phyloP scores from a whole-genome alignment of 176 grass and related monocot genomes.

The Alloteropsis semialata region DNA sequence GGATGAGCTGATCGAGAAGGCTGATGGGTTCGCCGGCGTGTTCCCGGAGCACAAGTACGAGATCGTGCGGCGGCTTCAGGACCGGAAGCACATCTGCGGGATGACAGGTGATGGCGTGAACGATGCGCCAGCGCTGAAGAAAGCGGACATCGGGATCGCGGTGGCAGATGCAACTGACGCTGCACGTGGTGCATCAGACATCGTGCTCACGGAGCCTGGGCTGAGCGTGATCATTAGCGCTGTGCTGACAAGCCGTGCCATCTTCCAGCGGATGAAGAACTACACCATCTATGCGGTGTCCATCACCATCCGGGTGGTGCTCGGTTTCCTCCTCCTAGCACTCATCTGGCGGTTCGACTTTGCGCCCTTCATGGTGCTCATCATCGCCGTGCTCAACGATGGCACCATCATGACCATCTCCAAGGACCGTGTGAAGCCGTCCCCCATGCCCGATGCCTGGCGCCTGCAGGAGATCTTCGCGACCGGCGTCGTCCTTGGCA shows the following conservation, averaged over 20 bases:
- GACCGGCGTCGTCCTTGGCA: constrained; percentile 82
- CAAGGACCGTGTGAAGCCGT: constrained; percentile 85
- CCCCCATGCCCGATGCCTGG: constrained; percentile 59
- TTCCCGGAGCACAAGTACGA: constrained; percentile 99
- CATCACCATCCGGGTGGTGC: constrained; percentile 82
- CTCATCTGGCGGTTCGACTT: constrained; percentile 90
- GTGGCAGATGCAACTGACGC: constrained; percentile 84
- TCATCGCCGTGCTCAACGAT: constrained; percentile 91
- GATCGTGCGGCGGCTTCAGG: constrained; percentile 76
- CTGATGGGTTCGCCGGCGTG: constrained; percentile 84
- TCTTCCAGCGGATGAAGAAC: constrained; percentile 97
- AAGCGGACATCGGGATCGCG: constrained; percentile 89
- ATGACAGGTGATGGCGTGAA: constrained; percentile 96
- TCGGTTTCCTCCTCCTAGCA: constrained; percentile 76
- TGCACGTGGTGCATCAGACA: constrained; percentile 71
- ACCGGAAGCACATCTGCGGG: constrained; percentile 75
- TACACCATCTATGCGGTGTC: constrained; percentile 96
- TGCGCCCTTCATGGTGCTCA: constrained; percentile 88
- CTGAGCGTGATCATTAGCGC: constrained; percentile 85
- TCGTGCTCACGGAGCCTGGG: constrained; percentile 81
- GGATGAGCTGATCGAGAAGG: constrained; percentile 84
- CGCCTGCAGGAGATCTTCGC: constrained; percentile 82
- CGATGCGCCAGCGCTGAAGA: constrained; percentile 89
- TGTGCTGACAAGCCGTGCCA: constrained; percentile 67
- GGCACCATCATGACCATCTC: constrained; percentile 99